Evolutionary conservation across 2,329 filamentous ascomycete genomes (phyloP).

Genomic region (Arthrobotrys iridis): DNA sequence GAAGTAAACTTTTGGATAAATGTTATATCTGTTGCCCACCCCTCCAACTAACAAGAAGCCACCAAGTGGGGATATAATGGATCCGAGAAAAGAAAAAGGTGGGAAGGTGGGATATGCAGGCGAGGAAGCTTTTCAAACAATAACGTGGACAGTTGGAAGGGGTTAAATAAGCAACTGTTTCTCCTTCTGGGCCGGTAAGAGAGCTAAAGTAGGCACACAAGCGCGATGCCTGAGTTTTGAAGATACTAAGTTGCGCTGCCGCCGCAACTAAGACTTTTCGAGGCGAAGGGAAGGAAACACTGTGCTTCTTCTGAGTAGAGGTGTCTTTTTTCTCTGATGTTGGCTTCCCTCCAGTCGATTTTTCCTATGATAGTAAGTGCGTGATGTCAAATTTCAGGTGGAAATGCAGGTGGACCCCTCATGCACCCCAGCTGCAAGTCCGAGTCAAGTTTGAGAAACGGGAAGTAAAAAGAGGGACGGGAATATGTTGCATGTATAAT

Average conservation of each 20-base stretch:
- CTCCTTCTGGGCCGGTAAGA: conserved; percentile 3
- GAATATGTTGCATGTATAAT: conserved; percentile 11
- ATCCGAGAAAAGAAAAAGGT: conserved; percentile 44
- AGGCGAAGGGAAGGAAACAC: conserved; percentile 6
- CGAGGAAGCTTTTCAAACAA: conserved; percentile 38
- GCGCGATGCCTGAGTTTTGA: conserved; percentile 44
- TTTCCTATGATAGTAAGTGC: conserved; percentile 1
- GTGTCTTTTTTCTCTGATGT: conserved; percentile 30
- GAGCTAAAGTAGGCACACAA: conserved; percentile 32
- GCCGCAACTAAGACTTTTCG: conserved; percentile 20
- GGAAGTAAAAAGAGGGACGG: conserved; percentile 26
- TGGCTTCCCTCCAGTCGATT: conserved; percentile 42
- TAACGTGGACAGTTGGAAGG: conserved; percentile 53
- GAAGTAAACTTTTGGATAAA: conserved; percentile 45
- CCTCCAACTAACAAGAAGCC: conserved; percentile 19
- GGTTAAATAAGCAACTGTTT: conserved; percentile 45
- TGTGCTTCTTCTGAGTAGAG: conserved; percentile 23
- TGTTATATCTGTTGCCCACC: conserved; percentile 44
- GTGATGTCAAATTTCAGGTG: conserved; percentile 8
- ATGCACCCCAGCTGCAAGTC: conserved; percentile 38
- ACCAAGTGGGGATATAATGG: conserved; percentile 34
- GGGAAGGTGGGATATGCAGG: conserved; percentile 21
- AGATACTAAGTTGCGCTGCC: conserved; percentile 23
- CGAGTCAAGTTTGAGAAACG: conserved; percentile 32
- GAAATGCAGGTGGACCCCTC: conserved; percentile 12